Base-by-base conservation (phyloP, 75 land plant species). In the Pinus albicaulis region DNA sequence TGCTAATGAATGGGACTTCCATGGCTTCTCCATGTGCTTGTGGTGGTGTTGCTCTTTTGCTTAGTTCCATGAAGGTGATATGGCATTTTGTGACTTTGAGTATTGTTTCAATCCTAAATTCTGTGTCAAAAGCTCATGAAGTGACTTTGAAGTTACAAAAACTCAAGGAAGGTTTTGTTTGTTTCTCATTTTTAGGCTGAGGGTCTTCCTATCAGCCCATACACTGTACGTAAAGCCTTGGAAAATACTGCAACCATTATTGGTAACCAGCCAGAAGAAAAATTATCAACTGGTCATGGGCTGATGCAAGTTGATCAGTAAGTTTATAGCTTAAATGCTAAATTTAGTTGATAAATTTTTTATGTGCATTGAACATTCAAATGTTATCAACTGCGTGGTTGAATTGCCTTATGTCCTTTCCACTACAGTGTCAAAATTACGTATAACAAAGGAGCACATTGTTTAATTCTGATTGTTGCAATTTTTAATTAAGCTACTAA, bases 11-110 rank as follows among this genome's bases (percentile, higher is more conserved):
- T 89, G 99, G 99, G 74, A 95, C 99, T 23, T 98, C 99, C 17
- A 98, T 98, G 99, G 86, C 99, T 52, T 98, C 99, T 82, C 99
- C 99, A 20, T 98, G 91, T 82, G 99, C 99, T 61, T 98, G 99
- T 90, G 99, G 99, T n/a, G 94, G 98, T 73, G 85, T 88, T 80
- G 99, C 99, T 66, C 84, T 98, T 17, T 77, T 98, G 34, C 71
- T 98, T 16, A 98, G 99, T 84, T 92, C 92, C n/a, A 85, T 98
- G 88, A 98, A 95, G 95, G 99, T 93, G 53, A 55, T 73, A 17
- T 55, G 44, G 11, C 22, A 57, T 72, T 8, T 56, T 58, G 36
- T 76, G n/a, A 3, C 13, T 7, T 74, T 11, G 14, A 26, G 58
- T 77, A 3, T 28, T 57, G n/a, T 6, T 48, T 62, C 28, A 48